A percentile compares a stretch with the other conserved stretches of the same genome.
phyloP scores from a whole-genome alignment of 2,329 filamentous ascomycete genomes.

The Botrytis sinoallii region DNA sequence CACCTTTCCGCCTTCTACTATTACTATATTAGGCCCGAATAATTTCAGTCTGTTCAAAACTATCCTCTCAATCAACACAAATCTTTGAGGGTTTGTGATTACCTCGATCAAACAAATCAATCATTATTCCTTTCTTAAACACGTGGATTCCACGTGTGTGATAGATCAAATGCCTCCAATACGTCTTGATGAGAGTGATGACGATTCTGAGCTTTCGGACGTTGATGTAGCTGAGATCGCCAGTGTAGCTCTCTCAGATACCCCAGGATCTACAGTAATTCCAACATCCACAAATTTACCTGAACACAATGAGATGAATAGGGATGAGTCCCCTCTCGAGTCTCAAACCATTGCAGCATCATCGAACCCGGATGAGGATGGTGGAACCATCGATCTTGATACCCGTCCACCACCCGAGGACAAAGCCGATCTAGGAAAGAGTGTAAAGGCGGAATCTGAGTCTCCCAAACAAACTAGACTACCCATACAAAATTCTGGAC shows the following conservation, averaged over 20 bases:
- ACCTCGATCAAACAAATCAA: neutral
- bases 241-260: slow-evolving; percentile 5
- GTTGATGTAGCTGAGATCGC: neutral
- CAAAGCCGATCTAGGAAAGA: neutral
- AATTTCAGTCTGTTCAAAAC: neutral
- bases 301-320: neutral
- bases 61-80: neutral
- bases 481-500: neutral
- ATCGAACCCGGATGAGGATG: neutral
- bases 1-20: neutral
- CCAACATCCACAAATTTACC: neutral
- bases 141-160: slow-evolving; percentile 4
- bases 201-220: neutral
- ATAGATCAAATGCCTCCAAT: neutral
- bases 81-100: neutral
- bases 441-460: neutral
- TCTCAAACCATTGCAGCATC: neutral
- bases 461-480: neutral
- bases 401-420: too few species aligned
- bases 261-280: neutral
- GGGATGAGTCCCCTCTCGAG: neutral
- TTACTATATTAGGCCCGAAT: neutral
- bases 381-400: neutral
- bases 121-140: neutral
- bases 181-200: neutral